Evolutionary conservation across 2,329 filamentous ascomycete species (phyloP).

Genomic region (Phialemonium atrogriseum): DNA sequence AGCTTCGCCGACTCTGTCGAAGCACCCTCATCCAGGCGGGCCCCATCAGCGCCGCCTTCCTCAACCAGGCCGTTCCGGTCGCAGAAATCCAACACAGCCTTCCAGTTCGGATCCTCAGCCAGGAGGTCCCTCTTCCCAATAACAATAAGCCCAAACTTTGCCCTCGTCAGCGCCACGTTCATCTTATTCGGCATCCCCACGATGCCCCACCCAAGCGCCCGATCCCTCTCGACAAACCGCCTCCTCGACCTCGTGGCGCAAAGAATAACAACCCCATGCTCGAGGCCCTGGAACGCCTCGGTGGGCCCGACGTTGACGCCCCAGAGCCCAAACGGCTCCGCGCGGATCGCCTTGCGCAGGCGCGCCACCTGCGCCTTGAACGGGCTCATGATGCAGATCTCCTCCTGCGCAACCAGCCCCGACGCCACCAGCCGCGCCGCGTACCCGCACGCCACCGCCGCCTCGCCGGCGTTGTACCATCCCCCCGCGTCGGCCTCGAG

Average conservation of each 20-base stretch:
- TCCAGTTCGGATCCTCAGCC: constrained; percentile 9
- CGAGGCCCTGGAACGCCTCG: constrained; percentile 16
- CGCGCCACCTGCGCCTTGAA: constrained; percentile 14
- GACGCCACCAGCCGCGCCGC: constrained; percentile 6
- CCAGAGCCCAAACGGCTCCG: constrained; percentile 5
- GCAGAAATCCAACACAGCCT: constrained; percentile 9
- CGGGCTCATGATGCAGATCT: constrained; percentile 15
- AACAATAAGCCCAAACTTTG: constrained; percentile 14
- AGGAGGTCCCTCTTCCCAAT: constrained; percentile 11
- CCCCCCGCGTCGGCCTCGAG: constrained; percentile 13
- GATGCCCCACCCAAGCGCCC: constrained; percentile 12
- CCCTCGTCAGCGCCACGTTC: constrained; percentile 16
- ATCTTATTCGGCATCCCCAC: constrained; percentile 12
- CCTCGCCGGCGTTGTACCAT: constrained; percentile 14
- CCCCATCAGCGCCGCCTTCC: too few species aligned
- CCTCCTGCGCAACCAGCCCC: constrained; percentile 6
- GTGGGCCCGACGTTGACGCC: constrained; percentile 15
- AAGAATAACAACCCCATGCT: constrained; percentile 14
- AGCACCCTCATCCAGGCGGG: too few species aligned
- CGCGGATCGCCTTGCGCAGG: constrained; percentile 8
- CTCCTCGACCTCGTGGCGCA: constrained; percentile 13
- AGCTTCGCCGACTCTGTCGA: too few species aligned
- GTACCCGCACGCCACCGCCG: constrained; percentile 9
- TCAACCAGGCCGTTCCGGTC: constrained; percentile 9
- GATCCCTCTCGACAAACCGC: constrained; percentile 12